A percentile compares a stretch with the other conserved stretches of the same genome.
Conservation (phyloP, 1,284 basidiomycete genomes). For the Ceratobasidium sp. region DNA sequence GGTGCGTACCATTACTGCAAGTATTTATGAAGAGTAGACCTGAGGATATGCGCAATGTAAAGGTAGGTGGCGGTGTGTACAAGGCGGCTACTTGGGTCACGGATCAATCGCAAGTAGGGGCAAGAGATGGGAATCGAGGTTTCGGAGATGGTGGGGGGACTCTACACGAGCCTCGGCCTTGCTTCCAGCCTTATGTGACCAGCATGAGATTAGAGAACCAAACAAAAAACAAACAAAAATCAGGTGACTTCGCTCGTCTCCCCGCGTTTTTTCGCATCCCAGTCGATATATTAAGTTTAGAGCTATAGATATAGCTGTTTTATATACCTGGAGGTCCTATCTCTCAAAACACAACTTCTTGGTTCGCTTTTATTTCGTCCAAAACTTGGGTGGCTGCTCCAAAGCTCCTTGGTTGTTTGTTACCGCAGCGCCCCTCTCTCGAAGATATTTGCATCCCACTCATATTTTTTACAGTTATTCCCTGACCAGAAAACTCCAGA, state of each 20-base stretch:
- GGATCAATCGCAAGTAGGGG: not conserved
- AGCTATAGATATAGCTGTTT: too few relatives aligned
- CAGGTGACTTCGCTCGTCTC: constrained; percentile 32
- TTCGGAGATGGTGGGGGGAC: constrained; percentile 31
- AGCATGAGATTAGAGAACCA: constrained; percentile 23
- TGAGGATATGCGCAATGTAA: constrained; percentile 23
- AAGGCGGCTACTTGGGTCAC: not conserved
- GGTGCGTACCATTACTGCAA: constrained; percentile 35
- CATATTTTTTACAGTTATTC: too few relatives aligned
- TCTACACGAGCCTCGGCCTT: constrained; percentile 24
- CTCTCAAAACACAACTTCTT: too few relatives aligned
- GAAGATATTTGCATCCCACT: too few relatives aligned
- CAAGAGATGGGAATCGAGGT: constrained; percentile 19
- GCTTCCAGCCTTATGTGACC: constrained; percentile 21
- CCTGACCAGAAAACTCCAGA: not conserved
- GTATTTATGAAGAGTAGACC: not conserved
- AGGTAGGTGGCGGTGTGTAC: not conserved
- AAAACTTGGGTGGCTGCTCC: too few relatives aligned
- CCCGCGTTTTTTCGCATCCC: not conserved
- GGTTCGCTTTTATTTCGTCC: too few relatives aligned
- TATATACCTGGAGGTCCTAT: too few relatives aligned
- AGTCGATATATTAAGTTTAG: too few relatives aligned
- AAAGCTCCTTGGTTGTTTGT: too few relatives aligned
- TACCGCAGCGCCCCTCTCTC: too few relatives aligned
- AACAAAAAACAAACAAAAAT: constrained; percentile 6